Evolutionary conservation across 1,284 basidiomycete species (phyloP), one percentile per base, ranked within the genome.

Genomic region (Heterobasidion annosum): DNA sequence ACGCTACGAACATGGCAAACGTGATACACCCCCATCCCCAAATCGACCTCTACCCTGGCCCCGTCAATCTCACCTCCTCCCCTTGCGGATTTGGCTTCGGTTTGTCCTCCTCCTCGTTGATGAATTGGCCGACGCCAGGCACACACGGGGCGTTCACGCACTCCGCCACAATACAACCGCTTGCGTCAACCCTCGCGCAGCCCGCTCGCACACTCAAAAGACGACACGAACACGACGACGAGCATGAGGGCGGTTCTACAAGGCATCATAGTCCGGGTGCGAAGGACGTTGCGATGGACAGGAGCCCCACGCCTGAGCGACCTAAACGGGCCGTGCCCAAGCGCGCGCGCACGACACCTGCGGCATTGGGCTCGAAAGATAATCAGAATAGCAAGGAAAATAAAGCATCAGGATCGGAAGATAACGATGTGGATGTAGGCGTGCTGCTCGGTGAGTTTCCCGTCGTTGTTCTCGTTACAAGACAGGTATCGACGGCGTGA

Each of bases 291-390:
- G 75, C 81, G 16, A 90, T 90, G 88, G 87, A 90, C 65, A 77
- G 86, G 59, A 89, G 87, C 61, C 87, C 88, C 9, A 88, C 87
- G 8, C 88, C 87, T 18, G 87, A 90, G 67, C 76, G 85, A 48
- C 79, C 78, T 19, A 86, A 82, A 66, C 79, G 81, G 60, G 73
- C 74, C 13, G 73, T 78, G 50, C 83, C 83, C 18, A 90, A 90
- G 67, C 79, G 86, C 56, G 77, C 77, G 48, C 80, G 81, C 56
- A 70, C 81, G 47, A 64, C 69, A 46, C 68, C 71, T 50, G 73
- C 55, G 54, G 58, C 58, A 16, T 49, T 45, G 25, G 53, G 51
- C 45, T 71, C 56, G 52, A 65, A 64, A 8, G 55, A 55, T 18
- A 66, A 64, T 33, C 55, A 64, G 76, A 79, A 34, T 33, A 16